These are phyloP conservation scores for Aspergillus hiratsukae DNA, from an alignment of 2,329 filamentous ascomycete genomes.

Conservation along the genomic window DNA sequence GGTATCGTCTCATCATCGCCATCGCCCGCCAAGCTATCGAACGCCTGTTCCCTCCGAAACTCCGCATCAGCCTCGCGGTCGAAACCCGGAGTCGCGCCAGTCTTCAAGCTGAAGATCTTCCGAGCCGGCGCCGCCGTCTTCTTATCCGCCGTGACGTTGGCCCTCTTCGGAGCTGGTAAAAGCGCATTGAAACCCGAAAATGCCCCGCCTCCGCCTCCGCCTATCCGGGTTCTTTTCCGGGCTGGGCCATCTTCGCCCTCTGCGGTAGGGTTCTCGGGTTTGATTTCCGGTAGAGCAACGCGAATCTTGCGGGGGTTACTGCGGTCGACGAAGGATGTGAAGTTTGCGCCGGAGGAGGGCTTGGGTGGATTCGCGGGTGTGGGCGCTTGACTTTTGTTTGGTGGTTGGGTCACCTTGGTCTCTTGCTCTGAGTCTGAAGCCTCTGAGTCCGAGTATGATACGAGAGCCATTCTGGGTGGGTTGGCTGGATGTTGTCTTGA, in stretches of 20 bases:
- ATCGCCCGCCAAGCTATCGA: slow-evolving; percentile 14
- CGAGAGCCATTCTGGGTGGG: slow-evolving; percentile 61
- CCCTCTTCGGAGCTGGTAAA: slow-evolving; percentile 74
- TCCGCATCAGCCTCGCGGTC: slow-evolving; percentile 54
- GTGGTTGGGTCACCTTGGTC: slow-evolving; percentile 25
- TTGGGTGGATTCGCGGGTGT: slow-evolving; percentile 21
- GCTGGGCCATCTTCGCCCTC: slow-evolving; percentile 53
- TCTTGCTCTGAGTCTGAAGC: slow-evolving; percentile 57
- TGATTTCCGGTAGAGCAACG: slow-evolving; percentile 65
- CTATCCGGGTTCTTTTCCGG: slow-evolving; percentile 65
- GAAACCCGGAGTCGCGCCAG: slow-evolving; percentile 77
- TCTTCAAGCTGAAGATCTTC: slow-evolving; percentile 70
- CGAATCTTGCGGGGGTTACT: slow-evolving; percentile 78
- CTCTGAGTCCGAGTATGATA: slow-evolving; percentile 79
- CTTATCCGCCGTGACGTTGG: slow-evolving; percentile 21
- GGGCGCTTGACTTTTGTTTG: slow-evolving; percentile 23
- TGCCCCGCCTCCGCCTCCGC: slow-evolving; percentile 59
- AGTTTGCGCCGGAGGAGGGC: slow-evolving; percentile 40
- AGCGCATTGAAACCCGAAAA: slow-evolving; percentile 84
- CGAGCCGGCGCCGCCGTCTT: slow-evolving; percentile 40
- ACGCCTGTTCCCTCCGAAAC: slow-evolving; percentile 24
- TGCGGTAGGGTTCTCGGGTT: slow-evolving; percentile 29
- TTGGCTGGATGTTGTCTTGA: neutral
- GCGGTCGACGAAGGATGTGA: slow-evolving; percentile 77
- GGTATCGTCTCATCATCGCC: slow-evolving; percentile 22